Conservation (phyloP, 176 grass and related monocot species). For the Puccinellia tenuiflora region DNA sequence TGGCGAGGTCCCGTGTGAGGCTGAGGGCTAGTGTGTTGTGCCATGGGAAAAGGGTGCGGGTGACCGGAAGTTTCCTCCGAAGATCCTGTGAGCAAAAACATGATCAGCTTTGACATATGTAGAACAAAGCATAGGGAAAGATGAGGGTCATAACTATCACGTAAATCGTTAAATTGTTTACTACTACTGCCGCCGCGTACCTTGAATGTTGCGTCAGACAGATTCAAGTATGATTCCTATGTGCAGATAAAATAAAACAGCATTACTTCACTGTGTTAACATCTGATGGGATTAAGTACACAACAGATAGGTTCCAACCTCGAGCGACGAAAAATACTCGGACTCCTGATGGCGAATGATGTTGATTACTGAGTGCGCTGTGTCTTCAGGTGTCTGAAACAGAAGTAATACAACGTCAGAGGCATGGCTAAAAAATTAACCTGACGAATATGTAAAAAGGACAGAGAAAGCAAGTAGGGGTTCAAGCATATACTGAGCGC, state of each 20-base stretch:
- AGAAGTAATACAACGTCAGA: background rate
- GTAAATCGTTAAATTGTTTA: background rate
- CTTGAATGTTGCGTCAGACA: slow-evolving; percentile 94
- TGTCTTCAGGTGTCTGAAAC: slow-evolving; percentile 82
- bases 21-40: slow-evolving; percentile 77
- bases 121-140: background rate
- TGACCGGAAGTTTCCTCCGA: slow-evolving; percentile 92
- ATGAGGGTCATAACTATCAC: background rate
- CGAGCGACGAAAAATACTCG: slow-evolving; percentile 73
- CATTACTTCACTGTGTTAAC: slow-evolving; percentile 1
- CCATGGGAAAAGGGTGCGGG: slow-evolving; percentile 93
- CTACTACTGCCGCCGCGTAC: slow-evolving; percentile 18
- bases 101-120: background rate
- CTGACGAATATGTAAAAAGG: background rate
- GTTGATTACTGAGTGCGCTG: slow-evolving; percentile 50
- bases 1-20: slow-evolving; percentile 72
- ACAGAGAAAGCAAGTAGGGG: background rate
- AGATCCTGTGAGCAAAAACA: slow-evolving; percentile 60
- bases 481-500: background rate
- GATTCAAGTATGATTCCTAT: slow-evolving; percentile 78
- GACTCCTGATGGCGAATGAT: slow-evolving; percentile 83
- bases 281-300: slow-evolving; percentile 15
- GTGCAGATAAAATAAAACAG: slow-evolving; percentile 9
- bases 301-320: slow-evolving; percentile 52
- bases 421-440: background rate